phyloP scores from a whole-genome alignment of 495 filamentous ascomycete species.

The Talaromyces ruber region DNA sequence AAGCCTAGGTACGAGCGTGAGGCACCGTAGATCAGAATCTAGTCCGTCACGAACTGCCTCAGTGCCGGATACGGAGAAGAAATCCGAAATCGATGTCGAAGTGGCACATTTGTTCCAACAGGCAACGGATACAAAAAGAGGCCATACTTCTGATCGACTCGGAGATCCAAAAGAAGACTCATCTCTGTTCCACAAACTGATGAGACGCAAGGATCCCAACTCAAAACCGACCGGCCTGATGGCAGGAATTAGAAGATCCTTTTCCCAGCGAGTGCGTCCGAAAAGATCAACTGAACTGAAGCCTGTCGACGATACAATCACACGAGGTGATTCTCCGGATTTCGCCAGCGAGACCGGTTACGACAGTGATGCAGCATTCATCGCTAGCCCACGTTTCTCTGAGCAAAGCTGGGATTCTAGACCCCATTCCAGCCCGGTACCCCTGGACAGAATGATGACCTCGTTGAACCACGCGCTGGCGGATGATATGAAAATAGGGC shows the following conservation, averaged over 20 bases:
- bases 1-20: not conserved
- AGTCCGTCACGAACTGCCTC: not conserved
- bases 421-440: not conserved
- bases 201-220: not conserved
- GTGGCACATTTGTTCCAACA: not conserved
- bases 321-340: conserved; percentile 10
- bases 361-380: conserved; percentile 37
- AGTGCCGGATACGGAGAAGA: not conserved
- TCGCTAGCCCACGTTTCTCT: conserved; percentile 21
- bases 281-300: not conserved
- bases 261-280: not conserved
- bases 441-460: not conserved
- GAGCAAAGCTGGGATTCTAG: conserved; percentile 2
- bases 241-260: not conserved
- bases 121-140: not conserved
- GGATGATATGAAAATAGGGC: not conserved
- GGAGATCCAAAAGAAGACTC: not conserved
- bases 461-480: not conserved
- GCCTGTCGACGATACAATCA: not conserved
- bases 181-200: not conserved
- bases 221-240: not conserved
- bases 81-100: not conserved
- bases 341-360: conserved; percentile 35
- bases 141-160: not conserved
- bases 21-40: not conserved